phyloP scores from a whole-genome alignment of 2,329 filamentous ascomycete species.

The Ustilaginoidea virens region DNA sequence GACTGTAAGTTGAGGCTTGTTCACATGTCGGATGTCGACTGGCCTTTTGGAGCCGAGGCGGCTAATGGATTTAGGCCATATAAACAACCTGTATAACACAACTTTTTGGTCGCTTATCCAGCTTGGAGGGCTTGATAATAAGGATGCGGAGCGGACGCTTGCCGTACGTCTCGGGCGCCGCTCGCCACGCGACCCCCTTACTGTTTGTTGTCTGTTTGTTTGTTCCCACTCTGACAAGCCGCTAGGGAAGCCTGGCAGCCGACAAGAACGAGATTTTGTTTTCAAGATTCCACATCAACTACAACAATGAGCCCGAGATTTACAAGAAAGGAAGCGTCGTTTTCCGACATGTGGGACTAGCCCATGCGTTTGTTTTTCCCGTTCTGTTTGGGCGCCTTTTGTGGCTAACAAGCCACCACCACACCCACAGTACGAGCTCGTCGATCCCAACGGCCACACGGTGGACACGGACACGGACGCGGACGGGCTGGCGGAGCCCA shows the following conservation, averaged over 20 bases:
- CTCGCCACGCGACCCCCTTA: too few relatives aligned
- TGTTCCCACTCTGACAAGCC: conserved; percentile 5
- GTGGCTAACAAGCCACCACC: conserved; percentile 1
- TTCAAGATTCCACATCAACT: conserved; percentile 79
- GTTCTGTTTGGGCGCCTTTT: background rate
- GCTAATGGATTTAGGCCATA: conserved; percentile 53
- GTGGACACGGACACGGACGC: conserved; percentile 28
- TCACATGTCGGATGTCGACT: conserved; percentile 3
- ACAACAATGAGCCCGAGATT: conserved; percentile 90
- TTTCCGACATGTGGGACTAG: conserved; percentile 53
- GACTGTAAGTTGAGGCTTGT: conserved; percentile 50
- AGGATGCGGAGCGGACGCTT: conserved; percentile 67
- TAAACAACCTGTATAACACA: conserved; percentile 98
- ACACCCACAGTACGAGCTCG: conserved; percentile 47
- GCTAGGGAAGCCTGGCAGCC: conserved; percentile 61
- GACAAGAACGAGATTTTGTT: conserved; percentile 98
- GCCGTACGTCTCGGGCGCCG: too few relatives aligned
- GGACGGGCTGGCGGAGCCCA: conserved; percentile 36
- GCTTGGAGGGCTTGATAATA: conserved; percentile 56
- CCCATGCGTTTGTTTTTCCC: background rate
- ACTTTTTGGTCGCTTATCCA: conserved; percentile 86
- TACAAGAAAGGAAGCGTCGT: conserved; percentile 88
- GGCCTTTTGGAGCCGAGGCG: conserved; percentile 10
- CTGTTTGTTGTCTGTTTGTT: conserved; percentile 8
- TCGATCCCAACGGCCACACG: conserved; percentile 38